A percentile compares a stretch with the other conserved stretches of the same genome.
phyloP scores from a whole-genome alignment of 2,329 filamentous ascomycete genomes.

The Davidsoniella virescens region DNA sequence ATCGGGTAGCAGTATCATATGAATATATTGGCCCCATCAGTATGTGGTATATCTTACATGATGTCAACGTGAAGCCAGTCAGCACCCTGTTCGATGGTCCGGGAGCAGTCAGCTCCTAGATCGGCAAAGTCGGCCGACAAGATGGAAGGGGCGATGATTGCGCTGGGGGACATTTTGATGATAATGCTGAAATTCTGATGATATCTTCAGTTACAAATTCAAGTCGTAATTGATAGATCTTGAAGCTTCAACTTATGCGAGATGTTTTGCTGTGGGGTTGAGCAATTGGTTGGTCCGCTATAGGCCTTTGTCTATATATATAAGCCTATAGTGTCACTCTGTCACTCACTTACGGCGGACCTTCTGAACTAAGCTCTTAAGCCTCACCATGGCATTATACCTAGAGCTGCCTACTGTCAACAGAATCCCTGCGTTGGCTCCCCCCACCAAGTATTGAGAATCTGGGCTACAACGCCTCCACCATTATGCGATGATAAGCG shows the following conservation, averaged over 20 bases:
- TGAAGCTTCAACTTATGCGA: too few relatives aligned
- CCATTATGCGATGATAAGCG: neutral
- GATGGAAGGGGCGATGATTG: constrained; percentile 97
- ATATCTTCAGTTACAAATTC: too few relatives aligned
- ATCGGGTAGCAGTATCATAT: neutral
- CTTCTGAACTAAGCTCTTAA: too few relatives aligned
- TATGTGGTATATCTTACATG: constrained; percentile 32
- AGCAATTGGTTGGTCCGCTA: too few relatives aligned
- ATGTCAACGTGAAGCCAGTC: constrained; percentile 96
- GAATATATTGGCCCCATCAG: neutral
- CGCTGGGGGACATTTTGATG: constrained; percentile 62
- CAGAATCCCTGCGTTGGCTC: neutral
- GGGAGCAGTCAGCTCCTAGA: constrained; percentile 70
- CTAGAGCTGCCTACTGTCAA: neutral
- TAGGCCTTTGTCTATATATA: too few relatives aligned
- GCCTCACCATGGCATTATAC: too few relatives aligned
- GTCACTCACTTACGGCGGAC: too few relatives aligned
- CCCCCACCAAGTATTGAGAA: neutral
- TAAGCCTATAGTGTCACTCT: too few relatives aligned
- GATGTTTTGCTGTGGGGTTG: too few relatives aligned
- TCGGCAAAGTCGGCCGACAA: constrained; percentile 89
- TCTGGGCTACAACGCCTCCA: neutral
- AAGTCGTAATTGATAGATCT: too few relatives aligned
- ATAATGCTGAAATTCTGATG: neutral
- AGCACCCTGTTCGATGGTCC: constrained; percentile 71